Base-by-base conservation (phyloP, 2,329 filamentous ascomycete species). In the Penicillium capsulatum region DNA sequence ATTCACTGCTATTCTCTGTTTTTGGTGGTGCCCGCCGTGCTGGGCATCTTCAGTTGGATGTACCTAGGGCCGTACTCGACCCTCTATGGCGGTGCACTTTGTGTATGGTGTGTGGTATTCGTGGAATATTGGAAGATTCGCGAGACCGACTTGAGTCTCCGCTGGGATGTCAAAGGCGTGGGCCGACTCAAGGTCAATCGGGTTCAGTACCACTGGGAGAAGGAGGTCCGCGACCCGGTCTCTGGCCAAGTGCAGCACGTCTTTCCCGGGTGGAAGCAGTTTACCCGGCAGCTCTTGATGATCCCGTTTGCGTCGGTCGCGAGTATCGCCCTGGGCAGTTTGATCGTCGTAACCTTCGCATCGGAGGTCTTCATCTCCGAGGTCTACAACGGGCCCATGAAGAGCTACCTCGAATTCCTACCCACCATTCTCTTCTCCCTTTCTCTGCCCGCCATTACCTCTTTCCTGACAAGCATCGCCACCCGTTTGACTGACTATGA, bases 51-150 rank as follows among this genome's bases (percentile, higher is more conserved):
- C 1, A 79, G 84, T 9, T 96, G 88, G 86, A 64, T 90, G 19
- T 70, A 94, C n/a, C 72, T 95, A 0, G 88, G 88, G 7, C 79
- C 84, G 41, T 97, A 89, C 66, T 95, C 90, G 2, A 78, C 81
- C 41, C 65, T 89, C 34, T 96, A 94, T 55, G 86, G 85, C 10
- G 64, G 90, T 1, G 74, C 83, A 31, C 90, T 83, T 59, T 84
- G 81, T 22, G 69, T 95, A n/a, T 95, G 90, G 87, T 84, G 84
- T 41, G 81, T 92, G 2, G 71, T 91, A 33, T 96, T 96, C 59
- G 84, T 94, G 40, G 91, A 97, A 61, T 95, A 86, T 65, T 97
- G 91, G 91, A 95, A 94, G 69, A 84, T 91, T 55, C 87, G 94
- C 63, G 88, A 97, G 64, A 73, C 82, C 1, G 90, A 97, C 58